Conservation (phyloP, 768 basidiomycete genomes). For the Trametes maxima region DNA sequence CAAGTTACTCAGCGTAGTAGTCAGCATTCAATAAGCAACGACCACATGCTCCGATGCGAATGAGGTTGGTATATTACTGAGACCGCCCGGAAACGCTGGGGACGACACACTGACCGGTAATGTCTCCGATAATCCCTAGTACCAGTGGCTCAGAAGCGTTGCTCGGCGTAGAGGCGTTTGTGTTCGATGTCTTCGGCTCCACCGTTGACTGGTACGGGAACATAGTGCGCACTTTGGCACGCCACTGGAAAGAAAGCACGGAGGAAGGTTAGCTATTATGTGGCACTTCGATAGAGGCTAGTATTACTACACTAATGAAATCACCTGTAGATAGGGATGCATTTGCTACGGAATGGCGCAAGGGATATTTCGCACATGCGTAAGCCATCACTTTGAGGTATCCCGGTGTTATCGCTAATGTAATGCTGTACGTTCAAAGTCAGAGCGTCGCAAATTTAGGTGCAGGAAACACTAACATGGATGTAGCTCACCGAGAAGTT, state of each 20-base stretch:
- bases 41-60: too few relatives aligned
- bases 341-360: slow-evolving; percentile 61
- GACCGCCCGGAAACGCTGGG: too few relatives aligned
- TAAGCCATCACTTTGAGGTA: slow-evolving; percentile 28
- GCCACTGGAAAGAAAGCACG: neutral
- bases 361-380: slow-evolving; percentile 50
- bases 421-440: slow-evolving; percentile 19
- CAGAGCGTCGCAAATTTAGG: slow-evolving; percentile 46
- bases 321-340: slow-evolving; percentile 41
- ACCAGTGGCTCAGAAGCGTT: neutral
- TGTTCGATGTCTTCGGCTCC: slow-evolving; percentile 35
- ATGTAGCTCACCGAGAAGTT: slow-evolving; percentile 57
- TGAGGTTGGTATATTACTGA: too few relatives aligned
- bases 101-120: too few relatives aligned
- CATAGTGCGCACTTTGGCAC: slow-evolving; percentile 21
- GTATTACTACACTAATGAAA: neutral
- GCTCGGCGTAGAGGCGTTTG: slow-evolving; percentile 24
- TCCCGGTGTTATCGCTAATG: slow-evolving; percentile 22
- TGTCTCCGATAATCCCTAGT: too few relatives aligned
- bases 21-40: too few relatives aligned
- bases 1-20: too few relatives aligned
- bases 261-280: neutral
- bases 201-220: slow-evolving; percentile 33
- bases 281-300: neutral
- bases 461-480: slow-evolving; percentile 51